Evolutionary conservation across 768 basidiomycete genomes (phyloP).

Genomic region (Neoboletus magnificus): DNA sequence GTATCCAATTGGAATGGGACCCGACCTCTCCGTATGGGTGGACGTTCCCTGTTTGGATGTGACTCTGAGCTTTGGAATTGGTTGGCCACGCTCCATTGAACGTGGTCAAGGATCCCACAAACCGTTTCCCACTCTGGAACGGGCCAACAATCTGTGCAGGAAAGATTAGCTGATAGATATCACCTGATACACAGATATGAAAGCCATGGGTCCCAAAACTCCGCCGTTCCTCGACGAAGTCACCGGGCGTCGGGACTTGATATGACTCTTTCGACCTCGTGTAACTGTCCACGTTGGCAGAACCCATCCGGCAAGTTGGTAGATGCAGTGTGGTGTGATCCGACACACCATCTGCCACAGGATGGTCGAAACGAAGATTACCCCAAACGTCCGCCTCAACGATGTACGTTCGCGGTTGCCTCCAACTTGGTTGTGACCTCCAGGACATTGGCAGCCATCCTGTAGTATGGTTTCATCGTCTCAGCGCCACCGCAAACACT

Average conservation of each 20-base stretch:
- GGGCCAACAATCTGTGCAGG: not conserved
- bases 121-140: not conserved
- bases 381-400: not conserved
- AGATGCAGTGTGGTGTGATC: not conserved
- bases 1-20: too few relatives aligned
- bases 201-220: not conserved
- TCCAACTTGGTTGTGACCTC: not conserved
- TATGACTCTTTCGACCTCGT: conserved; percentile 2
- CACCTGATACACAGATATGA: conserved; percentile 20
- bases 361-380: not conserved
- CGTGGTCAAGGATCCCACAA: not conserved
- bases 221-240: not conserved
- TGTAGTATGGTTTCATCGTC: conserved; percentile 13
- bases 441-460: not conserved
- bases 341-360: too few relatives aligned
- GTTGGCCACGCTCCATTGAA: not conserved
- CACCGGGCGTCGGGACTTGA: not conserved
- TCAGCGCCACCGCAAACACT: conserved; percentile 18
- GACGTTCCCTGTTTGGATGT: not conserved
- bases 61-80: not conserved
- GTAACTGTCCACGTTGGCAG: not conserved
- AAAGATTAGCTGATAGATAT: not conserved
- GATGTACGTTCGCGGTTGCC: not conserved
- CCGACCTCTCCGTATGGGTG: too few relatives aligned
- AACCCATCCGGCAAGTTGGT: not conserved